Base-by-base conservation (phyloP, 2,329 filamentous ascomycete species). In the Epichloe gansuensis region DNA sequence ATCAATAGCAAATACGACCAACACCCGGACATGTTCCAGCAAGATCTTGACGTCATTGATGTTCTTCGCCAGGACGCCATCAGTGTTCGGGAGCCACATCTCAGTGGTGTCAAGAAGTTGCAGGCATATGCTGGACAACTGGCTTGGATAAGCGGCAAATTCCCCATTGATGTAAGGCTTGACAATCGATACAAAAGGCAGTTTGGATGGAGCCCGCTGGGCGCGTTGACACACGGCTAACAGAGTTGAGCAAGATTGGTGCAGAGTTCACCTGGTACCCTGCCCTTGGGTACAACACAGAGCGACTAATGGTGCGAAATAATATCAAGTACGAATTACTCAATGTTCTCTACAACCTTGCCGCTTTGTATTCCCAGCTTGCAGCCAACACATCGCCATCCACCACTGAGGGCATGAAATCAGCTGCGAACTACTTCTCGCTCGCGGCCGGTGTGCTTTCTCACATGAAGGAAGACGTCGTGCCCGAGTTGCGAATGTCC, bases 1-100 rank as follows among this genome's bases (percentile, higher is more conserved):
- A 97, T 98, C 63, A 95, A 89, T 55, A 85, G 82, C 68, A 96
- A 97, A 76, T 97, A 97, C 84, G 91, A 97, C 69, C 93, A 98
- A 67, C 91, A 95, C 65, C 91, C 93, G 36, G 89, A 96, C 68
- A 95, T 95, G 85, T 98, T 98, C 69, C 81, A 82, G 56, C 79
- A 87, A 57, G 93, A 98, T 71, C 81, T 82, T 53, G 82, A 90
- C 63, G 79, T 85, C 58, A 89, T 98, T 62, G 89, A 97, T 64
- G 75, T 80, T 47, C 73, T 97, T 53, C 84, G 93, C 5, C 79
- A 80, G 56, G 87, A 94, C 65, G 93, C 93, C n/a, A 76, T 95
- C 51, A 88, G 89, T 66, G 85, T 93, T 2, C 81, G 85, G 54
- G 93, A 98, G 65, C 82, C 93, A 3, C 93, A 98, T 64, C 74